Base-by-base conservation (phyloP, 805 yeast genomes). In the Metschnikowia lachancei region DNA sequence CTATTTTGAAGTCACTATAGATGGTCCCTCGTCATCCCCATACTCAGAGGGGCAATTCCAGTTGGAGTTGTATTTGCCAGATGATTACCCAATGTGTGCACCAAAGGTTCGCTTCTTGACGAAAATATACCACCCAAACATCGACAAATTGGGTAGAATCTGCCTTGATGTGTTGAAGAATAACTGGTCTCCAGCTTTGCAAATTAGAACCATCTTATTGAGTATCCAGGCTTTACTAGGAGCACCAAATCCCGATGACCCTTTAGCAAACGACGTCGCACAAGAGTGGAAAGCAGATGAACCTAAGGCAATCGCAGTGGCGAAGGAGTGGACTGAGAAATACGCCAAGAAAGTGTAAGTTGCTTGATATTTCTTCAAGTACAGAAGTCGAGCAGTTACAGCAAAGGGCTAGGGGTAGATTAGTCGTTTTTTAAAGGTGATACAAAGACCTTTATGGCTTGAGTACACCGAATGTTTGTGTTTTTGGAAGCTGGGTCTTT, bases 171-270 rank as follows among this genome's bases (percentile, higher is more conserved):
- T 94, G 35, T 75, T 94, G 63, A 94, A 92, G 69, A 81, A 87
- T 58, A 91, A 92, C 69, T 94, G 99, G 99, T 87, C 96, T 9
- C 98, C 99, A 3, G 99, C 99, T 0, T 74, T 92, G 50, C 98
- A 94, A 65, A 94, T 94, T 53, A 78, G 98, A 66, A 94, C 98
- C 8, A 85, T 94, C 19, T 71, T 94, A 51, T 74, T 94, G 46
- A 87, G 96, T 9, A 85, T 94, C 49, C 99, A 94, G 68, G 97
- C 98, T 0, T 72, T 94, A 46, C 70, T 94, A 43, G 96, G 96
- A 2, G 90, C 96, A 4, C 99, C 99, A 10, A 94, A 94, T 59
- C 99, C 99, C 2, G 96, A 94, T 63, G 99, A 94, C 67, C 99
- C 99, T 1, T 75, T 94, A 56, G 98, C 98, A 16, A 94, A 94